Conservation (phyloP, 768 basidiomycete genomes). For the Pleurotus eryngii region DNA sequence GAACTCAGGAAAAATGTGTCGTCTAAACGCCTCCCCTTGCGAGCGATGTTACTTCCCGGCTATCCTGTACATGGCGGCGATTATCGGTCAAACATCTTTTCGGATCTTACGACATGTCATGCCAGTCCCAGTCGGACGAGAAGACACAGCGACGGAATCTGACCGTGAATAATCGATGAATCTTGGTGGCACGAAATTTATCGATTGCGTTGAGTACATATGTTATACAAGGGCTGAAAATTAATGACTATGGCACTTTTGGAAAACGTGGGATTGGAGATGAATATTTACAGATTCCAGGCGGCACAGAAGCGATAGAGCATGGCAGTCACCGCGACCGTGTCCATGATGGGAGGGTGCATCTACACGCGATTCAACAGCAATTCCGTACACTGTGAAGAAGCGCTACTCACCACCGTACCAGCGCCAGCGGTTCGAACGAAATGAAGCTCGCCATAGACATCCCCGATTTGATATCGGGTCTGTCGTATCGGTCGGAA, state of each 20-base stretch:
- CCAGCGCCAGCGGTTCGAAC: slow-evolving; percentile 75
- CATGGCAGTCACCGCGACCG: slow-evolving; percentile 81
- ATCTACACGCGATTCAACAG: slow-evolving; percentile 41
- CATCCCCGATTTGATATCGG: slow-evolving; percentile 83
- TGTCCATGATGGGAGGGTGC: slow-evolving; percentile 90
- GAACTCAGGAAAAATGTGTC: slow-evolving; percentile 17
- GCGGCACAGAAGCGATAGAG: slow-evolving; percentile 73
- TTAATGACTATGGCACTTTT: not conserved
- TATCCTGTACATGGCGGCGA: not conserved
- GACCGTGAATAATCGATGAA: not conserved
- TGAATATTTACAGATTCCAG: slow-evolving; percentile 40
- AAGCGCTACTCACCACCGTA: slow-evolving; percentile 60
- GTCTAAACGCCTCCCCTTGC: not conserved
- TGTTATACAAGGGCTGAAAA: slow-evolving; percentile 9
- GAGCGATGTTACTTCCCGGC: slow-evolving; percentile 3
- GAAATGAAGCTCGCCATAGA: slow-evolving; percentile 83
- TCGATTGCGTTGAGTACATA: slow-evolving; percentile 1
- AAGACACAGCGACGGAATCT: not conserved
- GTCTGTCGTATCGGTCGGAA: slow-evolving; percentile 76
- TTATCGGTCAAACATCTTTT: slow-evolving; percentile 4
- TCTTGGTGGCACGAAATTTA: not conserved
- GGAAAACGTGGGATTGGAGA: not conserved
- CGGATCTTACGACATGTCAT: slow-evolving; percentile 2
- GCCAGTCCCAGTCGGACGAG: not conserved
- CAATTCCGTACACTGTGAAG: slow-evolving; percentile 11